phyloP scores from a whole-genome alignment of 176 grass and related monocot genomes.

The Metroxylon sagu region DNA sequence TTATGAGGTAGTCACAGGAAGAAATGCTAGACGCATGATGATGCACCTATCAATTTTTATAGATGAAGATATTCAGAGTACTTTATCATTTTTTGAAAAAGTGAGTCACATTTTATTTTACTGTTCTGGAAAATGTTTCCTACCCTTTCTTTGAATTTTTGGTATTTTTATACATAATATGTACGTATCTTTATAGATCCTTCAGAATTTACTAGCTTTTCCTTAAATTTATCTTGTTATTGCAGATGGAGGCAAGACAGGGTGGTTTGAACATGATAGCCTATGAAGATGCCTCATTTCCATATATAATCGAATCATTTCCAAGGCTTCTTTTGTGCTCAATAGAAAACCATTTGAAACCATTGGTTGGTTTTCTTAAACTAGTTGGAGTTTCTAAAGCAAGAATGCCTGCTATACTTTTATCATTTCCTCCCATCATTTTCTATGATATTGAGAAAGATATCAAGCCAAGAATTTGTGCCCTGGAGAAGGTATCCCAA shows the following conservation, averaged over 20 bases:
- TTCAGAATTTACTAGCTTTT: neutral
- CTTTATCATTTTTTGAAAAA: slow-evolving; percentile 86
- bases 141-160: neutral
- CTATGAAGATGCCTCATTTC: slow-evolving; percentile 45
- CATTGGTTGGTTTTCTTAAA: slow-evolving; percentile 42
- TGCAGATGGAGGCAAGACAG: slow-evolving; percentile 84
- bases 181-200: too few species aligned
- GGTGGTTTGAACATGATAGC: slow-evolving; percentile 70
- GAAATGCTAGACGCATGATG: slow-evolving; percentile 92
- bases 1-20: slow-evolving; percentile 36
- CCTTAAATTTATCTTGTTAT: neutral
- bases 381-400: slow-evolving; percentile 5
- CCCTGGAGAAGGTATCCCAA: slow-evolving; percentile 54
- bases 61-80: slow-evolving; percentile 73
- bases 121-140: slow-evolving; percentile 9
- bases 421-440: slow-evolving; percentile 64
- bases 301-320: slow-evolving; percentile 81
- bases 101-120: slow-evolving; percentile 23
- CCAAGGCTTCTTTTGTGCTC: slow-evolving; percentile 67
- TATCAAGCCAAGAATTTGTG: slow-evolving; percentile 57
- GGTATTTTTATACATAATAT: too few species aligned
- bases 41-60: slow-evolving; percentile 46
- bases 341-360: slow-evolving; percentile 53
- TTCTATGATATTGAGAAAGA: slow-evolving; percentile 55
- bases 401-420: slow-evolving; percentile 25